These are phyloP conservation scores for Neurospora pannonica DNA, from an alignment of 495 filamentous ascomycete species.

Conservation along the genomic window DNA sequence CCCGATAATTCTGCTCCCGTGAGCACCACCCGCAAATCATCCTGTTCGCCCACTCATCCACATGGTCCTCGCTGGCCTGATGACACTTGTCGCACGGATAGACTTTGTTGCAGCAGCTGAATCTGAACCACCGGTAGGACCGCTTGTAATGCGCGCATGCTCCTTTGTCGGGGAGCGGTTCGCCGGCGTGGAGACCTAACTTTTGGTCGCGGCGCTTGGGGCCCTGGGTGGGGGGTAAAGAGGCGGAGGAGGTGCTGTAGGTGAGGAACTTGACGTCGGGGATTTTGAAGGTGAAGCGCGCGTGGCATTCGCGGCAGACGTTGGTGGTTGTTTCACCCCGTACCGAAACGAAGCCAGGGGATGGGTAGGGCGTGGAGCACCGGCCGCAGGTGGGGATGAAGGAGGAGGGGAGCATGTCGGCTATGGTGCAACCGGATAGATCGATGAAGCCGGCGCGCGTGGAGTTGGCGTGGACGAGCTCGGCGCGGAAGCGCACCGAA, in stretches of 20 bases:
- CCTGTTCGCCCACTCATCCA: constrained; percentile 73
- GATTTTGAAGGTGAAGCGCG: constrained; percentile 73
- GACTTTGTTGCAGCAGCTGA: constrained; percentile 46
- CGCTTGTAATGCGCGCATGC: constrained; percentile 73
- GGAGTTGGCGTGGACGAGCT: constrained; percentile 69
- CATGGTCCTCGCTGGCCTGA: constrained; percentile 60
- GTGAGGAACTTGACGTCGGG: constrained; percentile 74
- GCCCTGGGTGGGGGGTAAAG: constrained; percentile 28
- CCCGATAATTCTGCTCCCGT: constrained; percentile 72
- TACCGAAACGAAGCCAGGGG: constrained; percentile 59
- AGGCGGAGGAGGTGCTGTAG: constrained; percentile 43
- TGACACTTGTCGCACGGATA: constrained; percentile 83
- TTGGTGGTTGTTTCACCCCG: constrained; percentile 69
- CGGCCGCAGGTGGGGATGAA: constrained; percentile 75
- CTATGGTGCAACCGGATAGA: constrained; percentile 63
- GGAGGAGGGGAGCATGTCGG: constrained; percentile 68
- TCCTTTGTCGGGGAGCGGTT: constrained; percentile 65
- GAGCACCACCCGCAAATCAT: constrained; percentile 87
- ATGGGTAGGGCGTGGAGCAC: constrained; percentile 55
- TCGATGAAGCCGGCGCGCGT: constrained; percentile 78
- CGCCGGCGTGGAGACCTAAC: constrained; percentile 69
- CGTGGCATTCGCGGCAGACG: constrained; percentile 73
- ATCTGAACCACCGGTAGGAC: constrained; percentile 80
- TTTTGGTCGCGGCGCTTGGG: constrained; percentile 57
- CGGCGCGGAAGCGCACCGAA: constrained; percentile 61